Evolutionary conservation across 2,329 filamentous ascomycete species (phyloP).

Genomic region (Aspergillus tamarii): DNA sequence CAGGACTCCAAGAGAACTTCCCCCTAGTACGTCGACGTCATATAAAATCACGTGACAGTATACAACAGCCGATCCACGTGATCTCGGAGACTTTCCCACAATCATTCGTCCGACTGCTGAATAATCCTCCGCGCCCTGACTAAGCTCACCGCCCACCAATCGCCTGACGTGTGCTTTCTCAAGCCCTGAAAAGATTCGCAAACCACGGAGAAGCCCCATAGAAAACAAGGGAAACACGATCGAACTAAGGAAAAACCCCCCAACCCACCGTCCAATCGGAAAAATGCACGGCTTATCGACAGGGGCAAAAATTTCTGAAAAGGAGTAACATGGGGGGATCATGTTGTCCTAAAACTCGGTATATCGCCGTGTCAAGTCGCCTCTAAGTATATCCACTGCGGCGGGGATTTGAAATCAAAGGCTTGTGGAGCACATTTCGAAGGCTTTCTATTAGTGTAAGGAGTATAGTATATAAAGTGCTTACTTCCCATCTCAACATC

Average conservation of each 20-base stretch:
- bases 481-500: background rate
- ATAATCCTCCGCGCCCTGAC: background rate
- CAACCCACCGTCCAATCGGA: background rate
- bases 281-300: background rate
- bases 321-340: background rate
- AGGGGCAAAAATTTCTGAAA: background rate
- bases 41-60: background rate
- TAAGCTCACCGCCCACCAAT: background rate
- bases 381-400: background rate
- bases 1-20: background rate
- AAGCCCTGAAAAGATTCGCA: background rate
- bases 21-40: background rate
- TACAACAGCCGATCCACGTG: background rate
- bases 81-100: background rate
- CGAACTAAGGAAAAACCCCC: background rate
- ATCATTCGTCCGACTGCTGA: background rate
- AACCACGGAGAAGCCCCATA: background rate
- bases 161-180: background rate
- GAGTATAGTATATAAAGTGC: background rate
- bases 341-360: background rate
- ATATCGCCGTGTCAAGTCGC: background rate
- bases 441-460: background rate
- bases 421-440: background rate
- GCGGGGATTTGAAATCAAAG: constrained; percentile 4
- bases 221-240: background rate